A percentile compares a stretch with the other conserved stretches of the same genome.
Evolutionary conservation across 2,329 filamentous ascomycete species (phyloP).

Genomic region (Xylaria sp.): DNA sequence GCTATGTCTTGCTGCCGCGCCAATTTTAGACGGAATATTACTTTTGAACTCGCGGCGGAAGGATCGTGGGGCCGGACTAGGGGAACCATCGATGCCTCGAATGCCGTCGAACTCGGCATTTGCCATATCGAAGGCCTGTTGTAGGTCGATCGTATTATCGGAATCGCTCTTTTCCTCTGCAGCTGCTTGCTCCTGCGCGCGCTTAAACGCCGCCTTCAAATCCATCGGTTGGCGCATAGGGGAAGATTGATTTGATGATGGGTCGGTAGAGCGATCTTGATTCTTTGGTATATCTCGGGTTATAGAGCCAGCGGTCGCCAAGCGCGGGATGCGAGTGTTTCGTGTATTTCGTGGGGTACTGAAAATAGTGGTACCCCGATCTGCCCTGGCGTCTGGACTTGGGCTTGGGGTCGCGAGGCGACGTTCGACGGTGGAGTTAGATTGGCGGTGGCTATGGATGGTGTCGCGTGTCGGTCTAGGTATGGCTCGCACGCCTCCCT

Average conservation of each 20-base stretch:
- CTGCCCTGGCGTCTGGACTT: constrained; percentile 25
- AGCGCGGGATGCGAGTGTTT: constrained; percentile 47
- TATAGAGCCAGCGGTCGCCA: constrained; percentile 33
- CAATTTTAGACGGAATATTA: constrained; percentile 28
- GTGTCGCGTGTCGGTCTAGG: constrained; percentile 24
- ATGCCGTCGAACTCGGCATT: constrained; percentile 43
- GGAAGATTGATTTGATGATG: constrained; percentile 33
- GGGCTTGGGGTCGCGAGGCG: constrained; percentile 26
- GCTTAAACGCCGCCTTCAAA: constrained; percentile 45
- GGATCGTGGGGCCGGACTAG: constrained; percentile 49
- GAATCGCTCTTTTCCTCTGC: constrained; percentile 39
- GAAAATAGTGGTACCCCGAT: constrained; percentile 34
- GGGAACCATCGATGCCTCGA: constrained; percentile 46
- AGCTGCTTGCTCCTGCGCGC: constrained; percentile 44
- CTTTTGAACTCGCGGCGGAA: constrained; percentile 41
- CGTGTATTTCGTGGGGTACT: constrained; percentile 37
- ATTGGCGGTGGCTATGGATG: constrained; percentile 29
- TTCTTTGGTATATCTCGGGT: constrained; percentile 16
- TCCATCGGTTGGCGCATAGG: constrained; percentile 48
- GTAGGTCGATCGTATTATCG: constrained; percentile 43
- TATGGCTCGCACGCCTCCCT: constrained; percentile 33
- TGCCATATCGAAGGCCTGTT: constrained; percentile 47
- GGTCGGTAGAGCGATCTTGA: constrained; percentile 15
- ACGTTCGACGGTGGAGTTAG: constrained; percentile 29
- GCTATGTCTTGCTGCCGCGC: constrained; percentile 46